Conservation (phyloP, 495 filamentous ascomycete species). For the Penicillium manginii region DNA sequence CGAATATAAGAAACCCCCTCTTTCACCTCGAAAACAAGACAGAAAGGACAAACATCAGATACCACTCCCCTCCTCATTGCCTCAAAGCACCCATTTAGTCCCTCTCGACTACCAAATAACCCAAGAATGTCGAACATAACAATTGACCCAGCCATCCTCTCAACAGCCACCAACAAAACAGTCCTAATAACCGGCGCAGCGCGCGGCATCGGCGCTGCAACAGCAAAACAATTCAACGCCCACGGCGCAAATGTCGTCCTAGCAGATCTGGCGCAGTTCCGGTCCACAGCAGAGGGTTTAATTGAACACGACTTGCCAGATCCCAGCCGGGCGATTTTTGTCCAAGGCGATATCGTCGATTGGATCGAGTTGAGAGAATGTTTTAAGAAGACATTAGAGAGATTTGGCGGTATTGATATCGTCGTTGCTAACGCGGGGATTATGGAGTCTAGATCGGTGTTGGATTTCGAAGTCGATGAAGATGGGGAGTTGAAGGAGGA, state of each 20-base stretch:
- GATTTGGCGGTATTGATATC: slow-evolving; percentile 59
- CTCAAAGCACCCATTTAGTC: too few species aligned
- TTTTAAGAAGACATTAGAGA: slow-evolving; percentile 56
- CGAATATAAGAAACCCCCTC: too few species aligned
- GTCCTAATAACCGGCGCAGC: slow-evolving; percentile 45
- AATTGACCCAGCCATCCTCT: slow-evolving; percentile 14
- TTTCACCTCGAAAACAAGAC: too few species aligned
- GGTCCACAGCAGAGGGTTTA: slow-evolving; percentile 12
- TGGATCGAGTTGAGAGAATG: slow-evolving; percentile 42
- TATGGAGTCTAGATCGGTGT: slow-evolving; percentile 37
- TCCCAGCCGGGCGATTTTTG: slow-evolving; percentile 25
- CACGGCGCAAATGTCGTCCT: slow-evolving; percentile 36
- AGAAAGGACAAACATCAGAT: too few species aligned
- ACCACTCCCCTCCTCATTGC: too few species aligned
- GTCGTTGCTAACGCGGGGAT: slow-evolving; percentile 74
- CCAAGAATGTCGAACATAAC: slow-evolving; percentile 15
- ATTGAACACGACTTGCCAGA: slow-evolving; percentile 17
- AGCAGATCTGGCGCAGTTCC: slow-evolving; percentile 27
- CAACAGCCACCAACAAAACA: slow-evolving; percentile 19
- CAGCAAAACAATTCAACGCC: slow-evolving; percentile 27
- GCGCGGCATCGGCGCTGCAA: slow-evolving; percentile 44
- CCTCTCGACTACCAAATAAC: neutral
- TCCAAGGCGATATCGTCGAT: slow-evolving; percentile 28
- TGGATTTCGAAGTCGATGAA: slow-evolving; percentile 26
- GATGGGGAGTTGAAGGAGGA: slow-evolving; percentile 26